Evolutionary conservation across 352 stramenopile species (phyloP), one percentile per base, ranked within the genome.

Genomic region (Sclerospora graminicola): DNA sequence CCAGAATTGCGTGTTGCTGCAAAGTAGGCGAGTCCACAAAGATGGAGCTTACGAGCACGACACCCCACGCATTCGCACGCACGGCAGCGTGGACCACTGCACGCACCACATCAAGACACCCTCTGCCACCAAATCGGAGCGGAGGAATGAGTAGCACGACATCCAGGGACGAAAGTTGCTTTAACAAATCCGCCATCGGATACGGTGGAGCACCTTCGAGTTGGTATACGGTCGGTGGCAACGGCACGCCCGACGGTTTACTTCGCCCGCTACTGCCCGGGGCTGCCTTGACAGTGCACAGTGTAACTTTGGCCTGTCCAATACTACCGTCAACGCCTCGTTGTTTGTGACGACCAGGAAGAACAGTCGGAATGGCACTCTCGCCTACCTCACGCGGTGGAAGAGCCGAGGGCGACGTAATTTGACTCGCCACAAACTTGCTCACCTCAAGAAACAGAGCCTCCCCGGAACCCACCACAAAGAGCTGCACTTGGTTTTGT

Each of bases 401-500:
- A 10, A 59, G 32, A 0, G 49, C 37, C 11, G 63, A 58, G 6
- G 75, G 65, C 10, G 71, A 68, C 10, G 68, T 84, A 39, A 84
- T 66, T 46, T 85, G 77, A 41, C 58, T 57, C 7, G 75, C 60
- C 7, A 89, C 41, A 5, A 84, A 66, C 34, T 72, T 67, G 34
- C 78, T 76, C 21, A 86, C 57, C 43, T 84, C 69, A 29, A 79
- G 56, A 31, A 86, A 89, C 13, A 89, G 39, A 2, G 61, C 68
- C 28, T 89, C 77, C 18, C 69, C 70, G 1, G 71, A 71, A n/a
- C 77, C 77, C 11, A 87, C 53, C n/a, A 89, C 69, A 43, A 89
- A 89, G 9, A 89, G 52, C 58, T 89, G 77, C 46, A 84, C 74
- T 52, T 83, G 59, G 44, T 80, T 85, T 35, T 83, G 65, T 0